Base-by-base conservation (phyloP, 2,329 filamentous ascomycete genomes). In the Arthrobotrys sinensis region DNA sequence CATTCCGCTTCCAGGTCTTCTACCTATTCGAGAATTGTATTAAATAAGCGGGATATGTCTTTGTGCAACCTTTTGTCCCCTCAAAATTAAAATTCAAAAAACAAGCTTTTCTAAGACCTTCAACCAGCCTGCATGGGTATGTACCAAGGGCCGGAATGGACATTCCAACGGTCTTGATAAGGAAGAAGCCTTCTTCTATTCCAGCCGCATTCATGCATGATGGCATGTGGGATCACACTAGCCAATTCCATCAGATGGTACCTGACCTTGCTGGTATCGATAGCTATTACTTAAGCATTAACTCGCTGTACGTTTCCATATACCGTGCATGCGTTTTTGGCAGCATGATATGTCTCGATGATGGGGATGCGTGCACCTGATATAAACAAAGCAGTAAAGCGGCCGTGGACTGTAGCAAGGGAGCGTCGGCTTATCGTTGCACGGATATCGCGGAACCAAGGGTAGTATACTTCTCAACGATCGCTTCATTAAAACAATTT, bases 401-500 rank as follows among this genome's bases (percentile, higher is more conserved):
- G 24, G 24, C 24, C 4, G 24, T 28, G 24, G 4, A 28, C 24
- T 28, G 24, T 28, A 4, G 24, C 4, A 28, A 28, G 24, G 24
- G 24, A 28, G 24, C 4, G 24, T 28, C 24, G 24, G 24, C 24
- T 28, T 28, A 28, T 28, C 24, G 24, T 28, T 4, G 24, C 24
- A 28, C 24, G 24, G 24, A 4, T 28, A 28, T 28, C 24, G 24
- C 24, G 24, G 24, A 28, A 28, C 24, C 24, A 28, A 28, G 24
- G 24, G 24, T 28, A 28, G 24, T 28, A 4, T 28, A 60, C 55
- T 43, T 60, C 34, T 60, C 68, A 55, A 72, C 57, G 52, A 72
- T 36, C 62, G 32, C 60, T 60, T 73, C 34, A 73, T 73, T 73
- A 73, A 73, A 73, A 73, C 48, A 45, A 73, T 73, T 66, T 73